phyloP scores from a whole-genome alignment of 2,329 filamentous ascomycete genomes.

The Colletotrichum australisinense region DNA sequence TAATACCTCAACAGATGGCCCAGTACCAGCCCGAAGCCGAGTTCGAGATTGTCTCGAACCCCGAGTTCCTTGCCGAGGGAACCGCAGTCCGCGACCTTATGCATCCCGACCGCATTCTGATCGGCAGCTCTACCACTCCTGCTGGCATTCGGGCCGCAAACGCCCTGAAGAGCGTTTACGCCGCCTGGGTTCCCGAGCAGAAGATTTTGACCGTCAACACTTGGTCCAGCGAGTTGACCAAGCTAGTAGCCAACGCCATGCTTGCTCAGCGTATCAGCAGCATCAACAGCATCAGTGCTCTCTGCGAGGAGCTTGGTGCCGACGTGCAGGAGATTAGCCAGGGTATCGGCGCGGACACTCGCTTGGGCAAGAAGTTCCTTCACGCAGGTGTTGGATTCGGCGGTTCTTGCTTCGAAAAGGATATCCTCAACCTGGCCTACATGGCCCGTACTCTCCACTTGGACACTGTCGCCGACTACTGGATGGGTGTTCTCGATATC shows the following conservation, averaged over 20 bases:
- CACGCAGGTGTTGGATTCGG: conserved; percentile 83
- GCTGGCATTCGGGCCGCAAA: conserved; percentile 72
- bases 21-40: conserved; percentile 70
- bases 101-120: conserved; percentile 78
- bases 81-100: conserved; percentile 79
- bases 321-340: conserved; percentile 79
- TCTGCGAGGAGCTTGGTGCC: conserved; percentile 81
- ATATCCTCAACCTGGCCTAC: conserved; percentile 79
- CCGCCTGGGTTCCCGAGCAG: conserved; percentile 74
- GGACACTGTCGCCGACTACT: conserved; percentile 79
- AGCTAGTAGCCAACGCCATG: conserved; percentile 84
- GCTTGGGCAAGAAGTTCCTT: conserved; percentile 80
- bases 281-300: conserved; percentile 84
- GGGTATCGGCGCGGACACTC: conserved; percentile 75
- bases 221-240: conserved; percentile 83
- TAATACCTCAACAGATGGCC: conserved; percentile 55
- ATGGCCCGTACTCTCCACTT: conserved; percentile 77
- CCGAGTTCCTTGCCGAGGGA: conserved; percentile 83
- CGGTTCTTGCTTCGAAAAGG: conserved; percentile 85
- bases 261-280: conserved; percentile 83
- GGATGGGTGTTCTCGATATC: conserved; percentile 78
- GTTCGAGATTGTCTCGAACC: conserved; percentile 84
- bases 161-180: conserved; percentile 74
- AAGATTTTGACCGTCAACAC: conserved; percentile 79
- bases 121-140: conserved; percentile 73